Evolutionary conservation across 805 yeast genomes (phyloP), one percentile per base, ranked within the genome.

Genomic region (Yarrowia alimentaria): DNA sequence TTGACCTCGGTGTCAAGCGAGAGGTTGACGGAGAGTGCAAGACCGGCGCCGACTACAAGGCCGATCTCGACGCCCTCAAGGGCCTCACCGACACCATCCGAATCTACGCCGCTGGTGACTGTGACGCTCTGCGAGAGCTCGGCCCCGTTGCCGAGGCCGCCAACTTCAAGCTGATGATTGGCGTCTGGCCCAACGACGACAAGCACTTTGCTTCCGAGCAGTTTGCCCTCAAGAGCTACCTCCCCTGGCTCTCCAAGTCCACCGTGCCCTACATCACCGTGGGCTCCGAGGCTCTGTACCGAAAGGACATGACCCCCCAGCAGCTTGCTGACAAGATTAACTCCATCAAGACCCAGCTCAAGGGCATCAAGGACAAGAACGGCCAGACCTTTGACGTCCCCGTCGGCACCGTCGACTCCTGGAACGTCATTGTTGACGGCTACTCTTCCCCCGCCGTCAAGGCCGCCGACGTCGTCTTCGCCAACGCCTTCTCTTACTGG

Each of bases 401-500:
- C 56, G 96, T 91, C 57, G 98, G 98, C 58, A 81, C 90, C 53
- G 97, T 88, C 57, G 98, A 91, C 70, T 89, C 97, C 2, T 91
- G 98, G 98, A 86, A 91, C 68, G 76, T 85, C 56, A 68, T 86
- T 56, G 96, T 89, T 58, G 95, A 87, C 62, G 93, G 84, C 62
- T 79, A 74, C 59, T 74, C 82, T 57, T 61, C 70, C 47, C 78
- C 83, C 19, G 95, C 85, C 52, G 81, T 91, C 64, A 61, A 79
- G 67, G 90, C 88, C 48, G 74, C 94, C 40, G 98, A 91, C 68
- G 74, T 87, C 61, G 80, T 89, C 55, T 85, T 83, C 67, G 95
- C 96, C 63, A 91, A 91, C 66, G 97, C 96, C 45, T 91, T 91
- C 78, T 86, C 97, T 7, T 91, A 90, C 82, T 91, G 98, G 98